Evolutionary conservation across 352 stramenopile species (phyloP), one percentile per base, ranked within the genome.

Genomic region (Phytophthora chlamydospora): DNA sequence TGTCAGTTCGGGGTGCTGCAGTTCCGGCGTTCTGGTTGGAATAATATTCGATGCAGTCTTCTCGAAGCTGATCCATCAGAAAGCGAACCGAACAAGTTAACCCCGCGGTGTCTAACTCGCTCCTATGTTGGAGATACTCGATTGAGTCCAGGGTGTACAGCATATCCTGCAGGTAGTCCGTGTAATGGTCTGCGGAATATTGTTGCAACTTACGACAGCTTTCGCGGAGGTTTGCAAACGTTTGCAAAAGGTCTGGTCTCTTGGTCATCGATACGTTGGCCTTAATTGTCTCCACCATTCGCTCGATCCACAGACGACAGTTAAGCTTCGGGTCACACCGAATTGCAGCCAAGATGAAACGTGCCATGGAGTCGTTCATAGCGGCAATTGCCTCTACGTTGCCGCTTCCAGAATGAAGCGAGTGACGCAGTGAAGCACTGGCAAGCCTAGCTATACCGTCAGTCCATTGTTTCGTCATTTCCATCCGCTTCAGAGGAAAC

Each of bases 251-350:
- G n/a, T 45, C 47, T 14, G 38, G 13, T 14, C 12, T 53, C 2
- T 17, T 58, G 9, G 41, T 52, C 5, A 39, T 58, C 6, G 29
- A 12, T 5, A 65, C 8, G 12, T 31, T 58, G 16, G 6, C 6
- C 3, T 43, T 58, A 21, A 53, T 44, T 3, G n/a, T 41, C 10
- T n/a, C n/a, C 19, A 53, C 3, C 13, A 65, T 34, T 52, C 47
- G 46, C 9, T 65, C 47, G 13, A 65, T 58, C 57, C 46, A 58
- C 14, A 58, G 21, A 48, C 57, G 24, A n/a, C 43, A 33, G n/a
- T 33, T 46, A 9, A 52, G 17, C 2, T 47, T 45, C 3, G 42
- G 6, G 4, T 21, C 14, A 13, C 38, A 17, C 9, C 11, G 17
- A 17, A 27, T 38, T 14, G 27, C 14, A 11, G 11, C 19, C 3